Conservation (phyloP, 106 monocot species). For the Platanthera zijinensis region DNA sequence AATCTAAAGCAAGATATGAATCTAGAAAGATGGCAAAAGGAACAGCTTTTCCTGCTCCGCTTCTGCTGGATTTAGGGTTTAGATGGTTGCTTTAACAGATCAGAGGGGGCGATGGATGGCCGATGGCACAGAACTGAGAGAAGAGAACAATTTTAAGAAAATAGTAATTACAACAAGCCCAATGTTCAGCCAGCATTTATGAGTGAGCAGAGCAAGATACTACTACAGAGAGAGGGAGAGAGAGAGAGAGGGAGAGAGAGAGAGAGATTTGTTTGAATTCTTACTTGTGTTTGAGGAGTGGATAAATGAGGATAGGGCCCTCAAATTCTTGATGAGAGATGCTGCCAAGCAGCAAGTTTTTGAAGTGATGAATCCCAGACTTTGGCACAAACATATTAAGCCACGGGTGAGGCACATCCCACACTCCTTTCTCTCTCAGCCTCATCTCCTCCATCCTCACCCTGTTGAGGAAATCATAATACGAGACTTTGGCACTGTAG, state of each 20-base stretch:
- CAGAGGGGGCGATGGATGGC: neutral
- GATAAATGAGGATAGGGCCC: slow-evolving; percentile 71
- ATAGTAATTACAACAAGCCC: neutral
- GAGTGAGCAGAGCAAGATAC: neutral
- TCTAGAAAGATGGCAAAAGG: neutral
- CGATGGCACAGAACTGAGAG: neutral
- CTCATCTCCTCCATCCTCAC: slow-evolving; percentile 66
- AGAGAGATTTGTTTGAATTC: slow-evolving; percentile 1
- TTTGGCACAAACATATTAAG: slow-evolving; percentile 81
- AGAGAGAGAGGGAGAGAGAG: neutral
- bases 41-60: neutral
- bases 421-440: slow-evolving; percentile 40
- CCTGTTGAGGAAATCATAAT: slow-evolving; percentile 74
- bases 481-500: slow-evolving; percentile 55
- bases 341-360: slow-evolving; percentile 41
- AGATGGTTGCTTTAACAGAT: neutral
- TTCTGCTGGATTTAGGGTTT: neutral
- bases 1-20: neutral
- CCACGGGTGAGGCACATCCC: slow-evolving; percentile 84
- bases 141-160: neutral
- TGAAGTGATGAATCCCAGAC: slow-evolving; percentile 43
- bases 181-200: no score
- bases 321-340: slow-evolving; percentile 43
- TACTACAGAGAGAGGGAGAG: neutral
- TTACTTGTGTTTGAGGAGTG: slow-evolving; percentile 76